These are phyloP conservation scores for Microcyclospora pomicola DNA, from an alignment of 2,329 filamentous ascomycete genomes.

Conservation along the genomic window DNA sequence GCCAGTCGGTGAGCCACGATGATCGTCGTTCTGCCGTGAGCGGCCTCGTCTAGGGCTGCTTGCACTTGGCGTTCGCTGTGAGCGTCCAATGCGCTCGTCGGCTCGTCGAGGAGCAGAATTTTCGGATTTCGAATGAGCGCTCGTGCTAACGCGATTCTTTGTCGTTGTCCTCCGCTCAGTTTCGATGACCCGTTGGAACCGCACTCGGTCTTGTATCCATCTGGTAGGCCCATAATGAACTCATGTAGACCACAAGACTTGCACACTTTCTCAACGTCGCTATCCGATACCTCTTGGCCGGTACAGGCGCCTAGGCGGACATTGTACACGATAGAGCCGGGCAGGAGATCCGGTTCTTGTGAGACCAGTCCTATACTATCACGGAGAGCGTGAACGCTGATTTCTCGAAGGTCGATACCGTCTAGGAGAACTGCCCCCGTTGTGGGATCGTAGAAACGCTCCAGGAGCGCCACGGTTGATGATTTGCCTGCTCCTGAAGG, in stretches of 20 bases:
- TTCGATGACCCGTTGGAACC: constrained; percentile 26
- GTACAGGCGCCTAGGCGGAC: constrained; percentile 25
- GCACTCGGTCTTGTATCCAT: constrained; percentile 34
- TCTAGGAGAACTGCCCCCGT: constrained; percentile 28
- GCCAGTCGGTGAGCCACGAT: constrained; percentile 66
- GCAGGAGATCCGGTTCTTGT: constrained; percentile 34
- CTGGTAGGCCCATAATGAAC: constrained; percentile 33
- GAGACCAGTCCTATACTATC: constrained; percentile 29
- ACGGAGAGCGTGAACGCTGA: constrained; percentile 24
- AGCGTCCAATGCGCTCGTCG: constrained; percentile 34
- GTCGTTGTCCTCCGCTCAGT: constrained; percentile 33
- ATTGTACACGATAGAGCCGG: constrained; percentile 31
- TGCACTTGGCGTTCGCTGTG: constrained; percentile 32
- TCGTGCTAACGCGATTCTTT: constrained; percentile 33
- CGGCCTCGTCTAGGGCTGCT: constrained; percentile 27
- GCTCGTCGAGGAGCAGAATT: constrained; percentile 34
- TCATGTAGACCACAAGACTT: constrained; percentile 32
- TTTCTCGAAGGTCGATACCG: constrained; percentile 27
- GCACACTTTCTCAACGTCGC: constrained; percentile 23
- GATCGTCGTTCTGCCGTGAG: constrained; percentile 45
- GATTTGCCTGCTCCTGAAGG: constrained; percentile 34
- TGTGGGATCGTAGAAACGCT: constrained; percentile 32
- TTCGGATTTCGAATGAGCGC: constrained; percentile 34
- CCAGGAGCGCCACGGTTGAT: constrained; percentile 32
- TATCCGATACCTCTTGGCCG: constrained; percentile 14